Evolutionary conservation across 495 filamentous ascomycete genomes (phyloP), one percentile per base, ranked within the genome.

Genomic region (Penicillium pancosmium): DNA sequence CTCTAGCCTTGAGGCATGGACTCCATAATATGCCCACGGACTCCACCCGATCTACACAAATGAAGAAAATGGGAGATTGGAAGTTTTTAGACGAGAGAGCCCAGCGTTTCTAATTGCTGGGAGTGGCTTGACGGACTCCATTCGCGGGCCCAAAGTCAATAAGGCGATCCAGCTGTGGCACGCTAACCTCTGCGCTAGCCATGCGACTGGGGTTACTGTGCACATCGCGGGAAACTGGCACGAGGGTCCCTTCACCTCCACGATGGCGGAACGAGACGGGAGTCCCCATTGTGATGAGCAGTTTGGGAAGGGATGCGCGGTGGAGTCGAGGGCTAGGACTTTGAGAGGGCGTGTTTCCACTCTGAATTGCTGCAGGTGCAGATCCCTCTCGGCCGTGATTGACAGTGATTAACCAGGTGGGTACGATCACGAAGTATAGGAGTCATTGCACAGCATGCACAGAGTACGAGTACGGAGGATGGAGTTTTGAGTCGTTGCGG

Each of bases 361-460:
- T 36, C 34, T 12, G 27, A 36, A 34, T 33, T 33, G 15, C 16
- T 51, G 49, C 49, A 51, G 49, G 36, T 48, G 46, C 19, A 25
- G 46, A 48, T 48, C 46, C 46, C 46, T 48, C 46, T 48, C 46
- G 46, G 46, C 46, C 46, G 46, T 52, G 50, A 44, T 44, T 44
- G 41, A 44, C 41, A n/a, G 41, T 44, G 41, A 44, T 44, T 44
- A 19, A 16, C 41, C 2, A 18, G 34, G 34, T 52, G 50, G 50
- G 31, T 33, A 35, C 18, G 50, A 52, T 34, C 27, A 34, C 18
- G 50, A 35, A 52, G 50, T 52, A 38, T 48, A 48, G 19, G 41
- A 48, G 19, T 48, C 19, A 23, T 48, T 27, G 10, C 21, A 46
- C n/a, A 13, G 18, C 18, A 48, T 23, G 21, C 23, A 15, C 5